A percentile compares a stretch with the other conserved stretches of the same genome.
Conservation (phyloP, 2,329 filamentous ascomycete genomes). For the Chaetomium sp. region DNA sequence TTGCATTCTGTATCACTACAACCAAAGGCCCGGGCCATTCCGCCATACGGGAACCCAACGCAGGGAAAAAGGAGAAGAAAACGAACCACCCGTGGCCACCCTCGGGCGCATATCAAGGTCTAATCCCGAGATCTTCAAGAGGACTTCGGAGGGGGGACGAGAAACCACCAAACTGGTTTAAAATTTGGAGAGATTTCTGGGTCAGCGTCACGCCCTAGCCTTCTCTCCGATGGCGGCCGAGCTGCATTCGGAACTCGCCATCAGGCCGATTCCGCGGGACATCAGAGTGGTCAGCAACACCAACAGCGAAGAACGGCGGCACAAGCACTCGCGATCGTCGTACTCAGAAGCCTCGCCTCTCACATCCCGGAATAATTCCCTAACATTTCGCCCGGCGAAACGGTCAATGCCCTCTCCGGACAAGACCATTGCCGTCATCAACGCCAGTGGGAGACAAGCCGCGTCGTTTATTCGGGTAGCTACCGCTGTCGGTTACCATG, state of each 20-base stretch:
- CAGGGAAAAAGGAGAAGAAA: too few species aligned
- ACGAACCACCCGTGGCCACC: too few species aligned
- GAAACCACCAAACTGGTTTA: background rate
- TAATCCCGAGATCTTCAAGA: background rate
- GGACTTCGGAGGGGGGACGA: background rate
- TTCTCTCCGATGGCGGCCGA: constrained; percentile 29
- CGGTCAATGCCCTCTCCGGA: constrained; percentile 52
- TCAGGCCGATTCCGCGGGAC: constrained; percentile 30
- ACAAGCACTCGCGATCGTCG: constrained; percentile 57
- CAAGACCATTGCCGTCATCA: constrained; percentile 90
- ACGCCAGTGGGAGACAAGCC: constrained; percentile 90
- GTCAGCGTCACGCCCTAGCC: background rate
- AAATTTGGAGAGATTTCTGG: background rate
- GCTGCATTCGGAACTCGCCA: constrained; percentile 30
- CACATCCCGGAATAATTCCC: constrained; percentile 51
- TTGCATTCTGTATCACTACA: constrained; percentile 11
- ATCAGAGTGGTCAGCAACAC: constrained; percentile 21
- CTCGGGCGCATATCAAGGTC: too few species aligned
- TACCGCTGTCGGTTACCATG: constrained; percentile 85
- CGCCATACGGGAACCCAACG: too few species aligned
- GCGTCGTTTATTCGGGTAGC: constrained; percentile 92
- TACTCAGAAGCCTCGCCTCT: constrained; percentile 56
- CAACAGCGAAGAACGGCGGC: constrained; percentile 33
- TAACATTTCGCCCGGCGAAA: constrained; percentile 55
- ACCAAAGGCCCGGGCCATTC: background rate